Percentiles rank a stretch among this genome's conserved stretches.
These are phyloP conservation scores for Cochlearia excelsa DNA, from an alignment of 345 rosid genomes.

Conservation along the genomic window DNA sequence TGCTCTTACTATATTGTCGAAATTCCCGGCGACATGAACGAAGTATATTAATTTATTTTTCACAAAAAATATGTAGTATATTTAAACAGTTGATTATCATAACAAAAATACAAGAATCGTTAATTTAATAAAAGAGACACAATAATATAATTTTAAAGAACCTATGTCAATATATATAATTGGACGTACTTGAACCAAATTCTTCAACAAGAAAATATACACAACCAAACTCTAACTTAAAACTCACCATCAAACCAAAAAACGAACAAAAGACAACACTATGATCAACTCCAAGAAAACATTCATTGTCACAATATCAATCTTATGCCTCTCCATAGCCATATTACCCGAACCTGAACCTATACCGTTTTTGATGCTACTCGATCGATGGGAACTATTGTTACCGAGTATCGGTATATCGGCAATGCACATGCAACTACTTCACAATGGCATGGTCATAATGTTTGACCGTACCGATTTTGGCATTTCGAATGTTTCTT, in stretches of 20 bases:
- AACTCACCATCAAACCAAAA: constrained; percentile 31
- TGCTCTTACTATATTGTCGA: too few relatives aligned
- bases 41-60: too few relatives aligned
- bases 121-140: background rate
- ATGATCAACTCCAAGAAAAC: constrained; percentile 28
- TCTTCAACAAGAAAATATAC: constrained; percentile 29
- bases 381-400: constrained; percentile 32
- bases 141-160: background rate
- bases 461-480: constrained; percentile 81
- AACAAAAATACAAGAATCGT: background rate
- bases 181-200: constrained; percentile 19
- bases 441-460: constrained; percentile 56
- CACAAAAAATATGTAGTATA: too few relatives aligned
- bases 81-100: too few relatives aligned
- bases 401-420: constrained; percentile 68
- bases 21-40: too few relatives aligned
- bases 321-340: constrained; percentile 26
- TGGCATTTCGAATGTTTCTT: constrained; percentile 66
- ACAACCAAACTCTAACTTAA: constrained; percentile 32
- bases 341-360: constrained; percentile 7
- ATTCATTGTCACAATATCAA: constrained; percentile 13
- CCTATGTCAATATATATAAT: constrained; percentile 14
- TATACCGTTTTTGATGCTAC: constrained; percentile 21
- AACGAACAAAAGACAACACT: constrained; percentile 10
- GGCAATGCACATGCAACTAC: constrained; percentile 88